These are phyloP conservation scores for Pichia exigua DNA, from an alignment of 805 yeast genomes.

Conservation along the genomic window DNA sequence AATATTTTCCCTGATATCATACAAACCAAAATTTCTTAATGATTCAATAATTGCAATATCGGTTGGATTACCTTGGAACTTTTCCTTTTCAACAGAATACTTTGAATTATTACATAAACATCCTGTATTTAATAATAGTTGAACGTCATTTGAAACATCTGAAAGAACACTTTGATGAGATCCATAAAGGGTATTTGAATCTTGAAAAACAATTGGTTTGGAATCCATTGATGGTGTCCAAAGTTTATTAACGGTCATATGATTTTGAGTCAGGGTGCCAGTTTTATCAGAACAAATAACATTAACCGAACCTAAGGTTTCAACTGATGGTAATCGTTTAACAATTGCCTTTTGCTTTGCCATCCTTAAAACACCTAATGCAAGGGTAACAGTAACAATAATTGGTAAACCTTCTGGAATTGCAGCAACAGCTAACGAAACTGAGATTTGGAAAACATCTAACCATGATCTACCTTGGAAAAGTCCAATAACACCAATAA, in stretches of 20 bases:
- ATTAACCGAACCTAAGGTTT: conserved; percentile 89
- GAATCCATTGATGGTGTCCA: conserved; percentile 64
- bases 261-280: conserved; percentile 83
- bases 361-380: conserved; percentile 94
- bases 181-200: conserved; percentile 26
- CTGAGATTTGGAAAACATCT: conserved; percentile 97
- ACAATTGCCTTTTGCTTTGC: conserved; percentile 92
- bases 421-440: conserved; percentile 96
- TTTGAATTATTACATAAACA: conserved; percentile 70
- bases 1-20: conserved; percentile 57
- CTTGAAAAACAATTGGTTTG: conserved; percentile 11
- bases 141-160: conserved; percentile 47
- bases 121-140: conserved; percentile 52
- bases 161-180: conserved; percentile 35
- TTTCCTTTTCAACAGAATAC: conserved; percentile 59
- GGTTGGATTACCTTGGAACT: conserved; percentile 85
- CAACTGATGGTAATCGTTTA: conserved; percentile 88
- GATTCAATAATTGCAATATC: conserved; percentile 86
- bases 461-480: conserved; percentile 91
- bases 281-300: conserved; percentile 91
- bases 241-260: conserved; percentile 78
- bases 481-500: conserved; percentile 86
- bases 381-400: conserved; percentile 94
- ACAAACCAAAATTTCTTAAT: conserved; percentile 59
- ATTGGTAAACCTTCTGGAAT: conserved; percentile 98